These are phyloP conservation scores for Epichloe festucae DNA, from an alignment of 2,329 filamentous ascomycete species.

Conservation along the genomic window DNA sequence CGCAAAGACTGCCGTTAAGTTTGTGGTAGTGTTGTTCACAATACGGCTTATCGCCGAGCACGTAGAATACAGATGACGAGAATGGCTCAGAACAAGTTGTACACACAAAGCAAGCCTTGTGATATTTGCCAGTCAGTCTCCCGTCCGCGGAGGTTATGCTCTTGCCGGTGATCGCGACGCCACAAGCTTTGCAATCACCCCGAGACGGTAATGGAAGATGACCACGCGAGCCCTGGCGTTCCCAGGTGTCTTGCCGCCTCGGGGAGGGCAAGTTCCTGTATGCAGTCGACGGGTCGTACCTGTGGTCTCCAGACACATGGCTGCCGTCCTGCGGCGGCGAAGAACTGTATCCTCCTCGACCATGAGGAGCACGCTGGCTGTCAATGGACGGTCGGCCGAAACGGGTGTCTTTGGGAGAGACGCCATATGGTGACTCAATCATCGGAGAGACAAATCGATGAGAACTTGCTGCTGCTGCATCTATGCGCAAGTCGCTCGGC, in stretches of 20 bases:
- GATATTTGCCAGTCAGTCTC: slow-evolving; percentile 81
- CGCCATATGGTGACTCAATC: slow-evolving; percentile 16
- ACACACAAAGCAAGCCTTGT: slow-evolving; percentile 92
- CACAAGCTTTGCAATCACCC: slow-evolving; percentile 74
- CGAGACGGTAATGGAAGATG: slow-evolving; percentile 36
- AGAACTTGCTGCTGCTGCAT: slow-evolving; percentile 18
- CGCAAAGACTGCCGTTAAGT: slow-evolving; percentile 77
- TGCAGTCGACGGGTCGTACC: background rate
- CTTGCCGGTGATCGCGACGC: slow-evolving; percentile 68
- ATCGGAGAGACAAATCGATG: slow-evolving; percentile 13
- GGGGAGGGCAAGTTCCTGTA: background rate
- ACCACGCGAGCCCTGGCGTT: slow-evolving; percentile 25
- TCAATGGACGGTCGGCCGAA: slow-evolving; percentile 2
- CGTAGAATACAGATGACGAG: slow-evolving; percentile 81
- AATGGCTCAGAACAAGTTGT: slow-evolving; percentile 72
- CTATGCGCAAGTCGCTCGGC: slow-evolving; percentile 19
- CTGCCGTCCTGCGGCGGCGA: slow-evolving; percentile 2
- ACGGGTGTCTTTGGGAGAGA: slow-evolving; percentile 12
- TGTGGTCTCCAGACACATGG: background rate
- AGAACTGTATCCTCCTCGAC: slow-evolving; percentile 3
- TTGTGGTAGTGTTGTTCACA: slow-evolving; percentile 89
- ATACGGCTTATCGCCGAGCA: slow-evolving; percentile 74
- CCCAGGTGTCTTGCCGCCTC: background rate
- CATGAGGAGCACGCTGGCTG: background rate
- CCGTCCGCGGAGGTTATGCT: slow-evolving; percentile 91